A percentile compares a stretch with the other conserved stretches of the same genome.
phyloP scores from a whole-genome alignment of 1,139 yeast genomes.

The Suzukiozyma palmioleophila region DNA sequence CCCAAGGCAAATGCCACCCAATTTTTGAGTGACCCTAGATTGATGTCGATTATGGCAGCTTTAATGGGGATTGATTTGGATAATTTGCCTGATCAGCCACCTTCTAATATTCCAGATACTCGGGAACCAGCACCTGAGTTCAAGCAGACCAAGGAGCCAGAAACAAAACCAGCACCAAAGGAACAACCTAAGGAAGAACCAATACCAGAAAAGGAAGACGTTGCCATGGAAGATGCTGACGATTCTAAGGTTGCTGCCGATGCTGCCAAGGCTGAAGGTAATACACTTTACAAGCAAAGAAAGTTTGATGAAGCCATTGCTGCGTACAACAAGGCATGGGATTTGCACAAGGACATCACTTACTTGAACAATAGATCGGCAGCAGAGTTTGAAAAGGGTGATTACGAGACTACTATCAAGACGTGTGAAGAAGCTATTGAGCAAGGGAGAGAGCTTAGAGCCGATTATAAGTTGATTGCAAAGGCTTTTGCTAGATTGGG shows the following conservation, averaged over 20 bases:
- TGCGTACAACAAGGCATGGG: constrained; percentile 84
- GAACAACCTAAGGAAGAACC: constrained; percentile 17
- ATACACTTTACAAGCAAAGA: constrained; percentile 77
- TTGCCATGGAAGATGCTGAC: constrained; percentile 26
- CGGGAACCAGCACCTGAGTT: constrained; percentile 11
- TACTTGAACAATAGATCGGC: constrained; percentile 96
- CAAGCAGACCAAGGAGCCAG: constrained; percentile 11
- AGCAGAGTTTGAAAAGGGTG: constrained; percentile 95
- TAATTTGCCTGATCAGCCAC: constrained; percentile 33
- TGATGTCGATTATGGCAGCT: constrained; percentile 85
- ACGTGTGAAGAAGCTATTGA: constrained; percentile 84
- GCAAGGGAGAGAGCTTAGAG: constrained; percentile 82
- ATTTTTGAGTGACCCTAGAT: constrained; percentile 72
- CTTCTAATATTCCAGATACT: constrained; percentile 15
- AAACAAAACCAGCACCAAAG: constrained; percentile 13
- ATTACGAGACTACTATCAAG: constrained; percentile 74
- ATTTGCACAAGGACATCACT: constrained; percentile 76
- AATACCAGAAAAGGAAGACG: constrained; percentile 25
- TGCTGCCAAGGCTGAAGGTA: constrained; percentile 79
- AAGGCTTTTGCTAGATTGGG: constrained; percentile 94
- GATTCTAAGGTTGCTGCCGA: constrained; percentile 56
- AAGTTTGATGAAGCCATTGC: constrained; percentile 92
- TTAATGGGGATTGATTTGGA: constrained; percentile 79
- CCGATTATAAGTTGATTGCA: constrained; percentile 89
- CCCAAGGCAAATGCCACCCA: constrained; percentile 70